Percentiles rank a stretch among this genome's conserved stretches.
phyloP scores from a whole-genome alignment of 1,284 basidiomycete species.

The Fomitiporia mediterranea region DNA sequence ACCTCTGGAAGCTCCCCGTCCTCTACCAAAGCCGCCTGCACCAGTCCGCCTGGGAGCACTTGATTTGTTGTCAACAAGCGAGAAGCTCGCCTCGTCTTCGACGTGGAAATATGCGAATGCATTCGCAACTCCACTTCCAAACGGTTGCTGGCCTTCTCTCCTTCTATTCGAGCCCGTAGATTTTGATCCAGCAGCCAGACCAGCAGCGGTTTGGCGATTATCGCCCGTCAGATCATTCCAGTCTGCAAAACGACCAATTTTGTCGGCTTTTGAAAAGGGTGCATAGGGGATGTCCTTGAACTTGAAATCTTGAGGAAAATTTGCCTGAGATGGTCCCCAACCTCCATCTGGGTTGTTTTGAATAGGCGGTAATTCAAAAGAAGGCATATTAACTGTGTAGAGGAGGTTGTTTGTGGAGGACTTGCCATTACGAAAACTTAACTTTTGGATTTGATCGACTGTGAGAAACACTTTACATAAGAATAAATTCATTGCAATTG shows the following conservation, averaged over 20 bases:
- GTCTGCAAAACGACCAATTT: conserved; percentile 95
- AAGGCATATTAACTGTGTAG: conserved; percentile 47
- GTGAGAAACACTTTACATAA: conserved; percentile 15
- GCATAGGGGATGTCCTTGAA: conserved; percentile 94
- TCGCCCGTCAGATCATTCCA: conserved; percentile 83
- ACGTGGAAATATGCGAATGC: conserved; percentile 99
- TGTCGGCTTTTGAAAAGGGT: conserved; percentile 97
- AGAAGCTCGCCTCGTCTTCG: conserved; percentile 98
- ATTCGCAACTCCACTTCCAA: conserved; percentile 80
- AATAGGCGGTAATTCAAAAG: conserved; percentile 73
- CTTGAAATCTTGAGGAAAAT: conserved; percentile 74
- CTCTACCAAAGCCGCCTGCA: conserved; percentile 47
- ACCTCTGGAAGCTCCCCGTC: conserved; percentile 47
- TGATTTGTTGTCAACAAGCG: conserved; percentile 87
- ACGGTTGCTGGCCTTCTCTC: conserved; percentile 64
- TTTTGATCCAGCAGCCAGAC: conserved; percentile 34
- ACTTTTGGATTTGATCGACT: conserved; percentile 4
- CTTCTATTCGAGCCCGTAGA: conserved; percentile 36
- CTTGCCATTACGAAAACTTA: neutral
- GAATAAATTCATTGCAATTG: neutral
- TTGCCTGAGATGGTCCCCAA: conserved; percentile 76
- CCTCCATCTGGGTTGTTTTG: conserved; percentile 79
- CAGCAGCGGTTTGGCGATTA: conserved; percentile 53
- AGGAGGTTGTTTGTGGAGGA: neutral
- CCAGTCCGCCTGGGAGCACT: conserved; percentile 60